These are phyloP conservation scores for Cadophora luteo-olivacea DNA, from an alignment of 2,329 filamentous ascomycete genomes.

Conservation along the genomic window DNA sequence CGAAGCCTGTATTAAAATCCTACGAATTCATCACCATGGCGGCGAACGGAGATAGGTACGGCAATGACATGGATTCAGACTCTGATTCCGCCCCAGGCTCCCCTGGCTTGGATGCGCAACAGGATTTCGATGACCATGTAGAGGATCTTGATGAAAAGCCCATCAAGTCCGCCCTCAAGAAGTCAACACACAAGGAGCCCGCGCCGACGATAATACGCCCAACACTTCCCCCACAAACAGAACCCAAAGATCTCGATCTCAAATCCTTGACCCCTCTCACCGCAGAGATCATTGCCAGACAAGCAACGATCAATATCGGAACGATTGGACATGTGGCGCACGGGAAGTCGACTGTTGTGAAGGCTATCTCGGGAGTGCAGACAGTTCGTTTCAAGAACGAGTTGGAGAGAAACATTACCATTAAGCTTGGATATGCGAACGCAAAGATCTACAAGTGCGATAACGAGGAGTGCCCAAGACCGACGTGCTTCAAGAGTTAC, in stretches of 20 bases:
- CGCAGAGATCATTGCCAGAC: conserved; percentile 94
- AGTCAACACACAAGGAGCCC: conserved; percentile 62
- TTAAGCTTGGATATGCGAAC: conserved; percentile 99
- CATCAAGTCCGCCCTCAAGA: conserved; percentile 88
- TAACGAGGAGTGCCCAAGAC: conserved; percentile 86
- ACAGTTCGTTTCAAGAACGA: conserved; percentile 99
- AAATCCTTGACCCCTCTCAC: conserved; percentile 82
- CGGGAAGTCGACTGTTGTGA: conserved; percentile 98
- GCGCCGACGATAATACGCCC: conserved; percentile 66
- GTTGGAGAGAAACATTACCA: conserved; percentile 98
- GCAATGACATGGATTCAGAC: conserved; percentile 77
- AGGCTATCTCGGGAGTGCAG: conserved; percentile 98
- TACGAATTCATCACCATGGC: conserved; percentile 43
- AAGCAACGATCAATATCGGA: conserved; percentile 98
- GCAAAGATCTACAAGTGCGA: conserved; percentile 99
- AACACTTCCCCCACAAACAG: conserved; percentile 85
- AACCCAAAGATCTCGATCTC: conserved; percentile 88
- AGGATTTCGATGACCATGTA: conserved; percentile 62
- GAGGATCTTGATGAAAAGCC: conserved; percentile 67
- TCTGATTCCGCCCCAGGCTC: conserved; percentile 65
- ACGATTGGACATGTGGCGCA: conserved; percentile 99
- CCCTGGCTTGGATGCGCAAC: conserved; percentile 50
- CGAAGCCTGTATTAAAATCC: background rate
- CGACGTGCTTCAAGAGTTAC: conserved; percentile 94
- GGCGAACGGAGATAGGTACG: conserved; percentile 65